Base-by-base conservation (phyloP, 345 rosid genomes). In the Jatropha curcas region DNA sequence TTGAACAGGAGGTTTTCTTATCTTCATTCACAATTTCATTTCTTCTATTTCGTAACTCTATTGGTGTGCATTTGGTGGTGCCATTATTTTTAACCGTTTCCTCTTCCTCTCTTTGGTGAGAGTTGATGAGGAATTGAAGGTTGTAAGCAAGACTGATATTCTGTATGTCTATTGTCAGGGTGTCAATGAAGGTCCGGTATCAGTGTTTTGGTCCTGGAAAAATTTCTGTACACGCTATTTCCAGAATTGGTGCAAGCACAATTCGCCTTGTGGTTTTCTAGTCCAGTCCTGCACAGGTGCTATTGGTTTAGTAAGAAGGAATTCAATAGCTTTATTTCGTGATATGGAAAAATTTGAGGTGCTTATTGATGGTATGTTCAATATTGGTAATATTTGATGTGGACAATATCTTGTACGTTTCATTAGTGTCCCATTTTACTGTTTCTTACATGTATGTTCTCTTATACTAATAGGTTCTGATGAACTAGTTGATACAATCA, bases 251-350 rank as follows among this genome's bases (percentile, higher is more conserved):
- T 87, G 98, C 85, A 88, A 81, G 82, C 85, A 79, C 81, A 92
- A 95, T 83, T 82, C 83, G 25, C 89, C 96, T n/a, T 77, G 72
- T 66, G 89, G 89, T 46, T 84, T 95, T 81, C 71, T 95, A 76
- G 82, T 82, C 81, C 86, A 85, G 52, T 79, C 90, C 53, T 68
- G 81, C 22, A 53, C 76, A 50, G 90, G 91, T 76, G 94, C 79
- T 78, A 75, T 91, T 84, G 96, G 95, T 82, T 86, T 95, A 76
- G 77, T 95, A 69, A 84, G 99, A 82, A 90, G 84, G 79, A 85
- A 82, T 84, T 91, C 99, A 58, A 76, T 91, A 58, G 90, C 98
- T 56, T 62, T 88, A 68, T 89, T 90, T 76, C 96, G 90, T 75
- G 84, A 82, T 72, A 55, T 83, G 81, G 98, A 88, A 81, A 84